Evolutionary conservation across 768 basidiomycete species (phyloP), one percentile per base, ranked within the genome.

Genomic region (Psilocybe tampanensis): DNA sequence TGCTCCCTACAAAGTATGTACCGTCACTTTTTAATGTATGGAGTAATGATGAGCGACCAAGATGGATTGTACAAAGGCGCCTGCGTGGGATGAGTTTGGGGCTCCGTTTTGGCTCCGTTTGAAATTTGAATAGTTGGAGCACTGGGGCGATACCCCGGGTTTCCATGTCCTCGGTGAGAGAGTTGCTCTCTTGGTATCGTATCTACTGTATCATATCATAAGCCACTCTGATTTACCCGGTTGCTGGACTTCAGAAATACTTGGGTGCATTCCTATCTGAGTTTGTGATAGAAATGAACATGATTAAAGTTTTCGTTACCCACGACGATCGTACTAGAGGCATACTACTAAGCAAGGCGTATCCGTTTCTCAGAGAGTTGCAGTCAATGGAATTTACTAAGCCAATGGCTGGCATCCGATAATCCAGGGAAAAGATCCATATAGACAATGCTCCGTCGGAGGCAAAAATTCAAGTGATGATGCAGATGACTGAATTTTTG

Each of bases 41-140:
- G 29, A 5, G 29, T 29, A 29, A 29, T 29, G 29, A 29, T 29
- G n/a, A 32, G 12, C 17, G 26, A 17, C n/a, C 17, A 33, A 13
- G 18, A 9, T 11, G 22, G 36, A 18, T 50, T 50, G n/a, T 11
- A 39, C 19, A 33, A 32, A 9, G 9, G 9, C 29, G 9, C 5
- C 4, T 4, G 49, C 49, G 49, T 50, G 49, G 49, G 49, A 50
- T 36, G 34, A 15, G 36, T 47, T n/a, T n/a, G n/a, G n/a, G n/a
- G n/a, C n/a, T n/a, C n/a, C n/a, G n/a, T n/a, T 24, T 47, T 24
- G 24, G 18, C 21, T 23, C 24, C 23, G 45, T 47, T 47, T 47
- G n/a, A 19, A 19, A n/a, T n/a, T n/a, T 19, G 22, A 23, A 12
- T 3, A 32, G 47, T 29, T 48, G 47, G 47, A 48, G 47, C 47